Evolutionary conservation across 306 rosid species (phyloP), one percentile per base, ranked within the genome.

Genomic region (Notholithocarpus densiflorus): DNA sequence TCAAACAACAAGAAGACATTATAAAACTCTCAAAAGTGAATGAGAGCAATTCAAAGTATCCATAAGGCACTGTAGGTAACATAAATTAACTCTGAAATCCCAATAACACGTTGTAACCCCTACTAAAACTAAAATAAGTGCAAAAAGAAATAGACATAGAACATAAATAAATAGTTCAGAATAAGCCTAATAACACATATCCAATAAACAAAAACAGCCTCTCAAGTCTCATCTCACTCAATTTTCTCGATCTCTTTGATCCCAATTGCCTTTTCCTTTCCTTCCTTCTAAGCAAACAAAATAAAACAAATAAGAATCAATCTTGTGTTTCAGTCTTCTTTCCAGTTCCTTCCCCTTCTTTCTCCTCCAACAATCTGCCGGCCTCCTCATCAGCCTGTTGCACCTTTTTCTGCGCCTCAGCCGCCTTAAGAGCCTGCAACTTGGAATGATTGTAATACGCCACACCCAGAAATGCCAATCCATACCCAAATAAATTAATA

Each of bases 371-470:
- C 94, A 95, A 81, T 81, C 90, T 92, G 24, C 98, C 98, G 37
- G 98, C 90, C 86, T 95, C 98, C 80, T 87, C 94, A 59, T 95
- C 96, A 31, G 84, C 87, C 85, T 86, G 94, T 77, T 89, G 97
- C 54, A 79, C 87, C 89, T 91, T 95, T 87, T 88, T 95, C 94
- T 92, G 98, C 1, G 93, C 91, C 84, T 95, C 98, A 0, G 92
- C 83, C 18, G 98, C 95, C 88, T 95, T 92, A 4, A 95, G 89
- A 9, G 90, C 96, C 92, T 92, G 95, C 93, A 95, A 79, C 88
- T 95, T 95, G 0, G 92, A 87, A 61, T 95, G 98, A 70, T 95
- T 95, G 84, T 95, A 95, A 43, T 92, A 95, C 2, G 89, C 95
- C 59, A 94, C 98, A 20, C 98, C 98, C 79, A 88, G 66, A 84